Conservation (phyloP, 805 yeast species). For the Cyberlindnera nakhonratchasimensis region DNA sequence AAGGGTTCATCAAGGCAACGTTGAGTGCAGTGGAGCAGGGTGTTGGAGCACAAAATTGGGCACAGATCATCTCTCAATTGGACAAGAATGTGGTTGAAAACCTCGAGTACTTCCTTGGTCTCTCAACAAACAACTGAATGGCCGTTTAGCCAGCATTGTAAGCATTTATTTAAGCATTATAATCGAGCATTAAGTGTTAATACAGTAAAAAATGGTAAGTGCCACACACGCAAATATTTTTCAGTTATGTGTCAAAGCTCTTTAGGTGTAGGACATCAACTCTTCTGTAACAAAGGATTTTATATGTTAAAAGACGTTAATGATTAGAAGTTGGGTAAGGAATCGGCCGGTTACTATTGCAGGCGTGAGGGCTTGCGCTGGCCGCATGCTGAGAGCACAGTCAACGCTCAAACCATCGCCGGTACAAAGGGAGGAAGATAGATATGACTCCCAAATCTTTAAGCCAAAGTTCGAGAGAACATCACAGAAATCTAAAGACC, state of each 20-base stretch:
- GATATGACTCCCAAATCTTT: conserved; percentile 1
- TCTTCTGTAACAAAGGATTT: too few relatives aligned
- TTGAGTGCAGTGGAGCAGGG: conserved; percentile 13
- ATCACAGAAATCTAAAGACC: neutral
- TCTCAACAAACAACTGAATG: conserved; percentile 8
- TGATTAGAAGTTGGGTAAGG: neutral
- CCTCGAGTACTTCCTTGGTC: conserved; percentile 23
- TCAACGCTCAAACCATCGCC: conserved; percentile 1
- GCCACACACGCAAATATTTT: neutral
- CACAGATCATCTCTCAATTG: conserved; percentile 5
- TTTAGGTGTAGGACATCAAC: neutral
- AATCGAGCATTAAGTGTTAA: too few relatives aligned
- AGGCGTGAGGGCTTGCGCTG: neutral
- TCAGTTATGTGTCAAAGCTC: neutral
- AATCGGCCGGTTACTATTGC: neutral
- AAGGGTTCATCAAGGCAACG: conserved; percentile 38
- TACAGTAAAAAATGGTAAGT: neutral
- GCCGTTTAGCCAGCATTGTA: neutral
- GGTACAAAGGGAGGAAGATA: neutral
- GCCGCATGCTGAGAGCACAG: neutral
- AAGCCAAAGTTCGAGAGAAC: conserved; percentile 7
- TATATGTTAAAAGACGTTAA: neutral
- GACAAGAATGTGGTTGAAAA: conserved; percentile 24
- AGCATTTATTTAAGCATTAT: neutral
- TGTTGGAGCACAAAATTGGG: conserved; percentile 15